A percentile compares a stretch with the other conserved stretches of the same genome.
Evolutionary conservation across 345 rosid species (phyloP).

Genomic region (Eucalyptus marginata): DNA sequence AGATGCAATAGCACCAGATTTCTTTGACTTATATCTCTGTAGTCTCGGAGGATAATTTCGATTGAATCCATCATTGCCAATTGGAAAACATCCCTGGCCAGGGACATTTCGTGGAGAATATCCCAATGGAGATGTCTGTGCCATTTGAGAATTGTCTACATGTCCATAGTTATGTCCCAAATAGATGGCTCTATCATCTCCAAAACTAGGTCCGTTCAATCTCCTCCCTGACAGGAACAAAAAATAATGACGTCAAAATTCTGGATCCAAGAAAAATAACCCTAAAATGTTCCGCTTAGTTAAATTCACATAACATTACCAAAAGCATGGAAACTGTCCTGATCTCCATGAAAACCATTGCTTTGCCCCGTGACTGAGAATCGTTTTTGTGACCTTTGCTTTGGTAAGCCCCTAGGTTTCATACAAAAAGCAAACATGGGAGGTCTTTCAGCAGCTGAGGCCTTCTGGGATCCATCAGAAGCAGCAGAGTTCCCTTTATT

Average conservation of each 20-base stretch:
- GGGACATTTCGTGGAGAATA: slow-evolving; percentile 32
- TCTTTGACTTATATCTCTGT: slow-evolving; percentile 32
- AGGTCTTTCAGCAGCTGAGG: slow-evolving; percentile 52
- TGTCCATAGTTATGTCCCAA: slow-evolving; percentile 40
- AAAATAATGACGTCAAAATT: neutral
- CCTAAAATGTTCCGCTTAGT: neutral
- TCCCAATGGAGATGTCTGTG: slow-evolving; percentile 37
- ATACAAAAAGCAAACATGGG: slow-evolving; percentile 93
- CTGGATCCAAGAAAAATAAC: neutral
- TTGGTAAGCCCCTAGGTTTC: slow-evolving; percentile 93
- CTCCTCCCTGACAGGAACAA: slow-evolving; percentile 50
- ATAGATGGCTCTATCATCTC: slow-evolving; percentile 53
- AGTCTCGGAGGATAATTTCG: slow-evolving; percentile 22
- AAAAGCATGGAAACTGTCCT: slow-evolving; percentile 34
- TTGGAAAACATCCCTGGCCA: slow-evolving; percentile 25
- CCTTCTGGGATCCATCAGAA: slow-evolving; percentile 41
- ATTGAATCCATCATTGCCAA: slow-evolving; percentile 24
- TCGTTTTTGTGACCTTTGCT: slow-evolving; percentile 74
- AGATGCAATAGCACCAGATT: neutral
- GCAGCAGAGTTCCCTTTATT: slow-evolving; percentile 23
- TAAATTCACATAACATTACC: slow-evolving; percentile 13
- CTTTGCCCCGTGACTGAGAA: slow-evolving; percentile 51
- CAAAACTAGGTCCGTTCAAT: slow-evolving; percentile 47
- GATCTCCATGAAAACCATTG: slow-evolving; percentile 36
- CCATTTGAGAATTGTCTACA: slow-evolving; percentile 40